Percentiles rank a stretch among this genome's conserved stretches.
These are phyloP conservation scores for Sclerotinia glacialis DNA, from an alignment of 2,329 filamentous ascomycete genomes.

Conservation along the genomic window DNA sequence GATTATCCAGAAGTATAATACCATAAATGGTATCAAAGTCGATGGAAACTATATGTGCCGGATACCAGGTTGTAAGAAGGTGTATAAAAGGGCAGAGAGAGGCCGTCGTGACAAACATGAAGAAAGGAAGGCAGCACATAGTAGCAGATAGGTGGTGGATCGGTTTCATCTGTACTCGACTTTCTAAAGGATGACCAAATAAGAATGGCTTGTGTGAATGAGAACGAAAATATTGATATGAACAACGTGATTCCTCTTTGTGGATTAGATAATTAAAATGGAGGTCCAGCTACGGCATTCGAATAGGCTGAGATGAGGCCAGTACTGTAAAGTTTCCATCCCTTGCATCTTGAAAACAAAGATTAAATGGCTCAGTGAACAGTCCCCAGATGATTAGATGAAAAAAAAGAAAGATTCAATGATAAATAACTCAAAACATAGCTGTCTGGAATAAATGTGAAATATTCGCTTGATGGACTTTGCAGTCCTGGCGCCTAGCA, in stretches of 20 bases:
- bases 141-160: too few relatives aligned
- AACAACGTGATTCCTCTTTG: not conserved
- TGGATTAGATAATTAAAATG: not conserved
- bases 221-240: not conserved
- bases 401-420: too few relatives aligned
- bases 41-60: conserved; percentile 4
- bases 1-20: not conserved
- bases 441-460: too few relatives aligned
- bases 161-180: not conserved
- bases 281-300: not conserved
- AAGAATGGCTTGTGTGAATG: not conserved
- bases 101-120: conserved; percentile 4
- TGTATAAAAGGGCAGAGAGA: conserved; percentile 7
- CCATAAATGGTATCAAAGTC: not conserved
- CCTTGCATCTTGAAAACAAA: too few relatives aligned
- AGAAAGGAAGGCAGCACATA: conserved; percentile 7
- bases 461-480: too few relatives aligned
- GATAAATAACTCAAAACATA: too few relatives aligned
- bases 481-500: too few relatives aligned
- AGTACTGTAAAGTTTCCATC: too few relatives aligned
- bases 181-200: not conserved
- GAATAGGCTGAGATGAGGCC: not conserved
- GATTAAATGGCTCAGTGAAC: too few relatives aligned
- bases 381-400: too few relatives aligned
- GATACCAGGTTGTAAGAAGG: conserved; percentile 5